Percentiles rank a stretch among this genome's conserved stretches.
These are phyloP conservation scores for Arabidopsis lyrata DNA, from an alignment of 441 rosid species.

Conservation along the genomic window DNA sequence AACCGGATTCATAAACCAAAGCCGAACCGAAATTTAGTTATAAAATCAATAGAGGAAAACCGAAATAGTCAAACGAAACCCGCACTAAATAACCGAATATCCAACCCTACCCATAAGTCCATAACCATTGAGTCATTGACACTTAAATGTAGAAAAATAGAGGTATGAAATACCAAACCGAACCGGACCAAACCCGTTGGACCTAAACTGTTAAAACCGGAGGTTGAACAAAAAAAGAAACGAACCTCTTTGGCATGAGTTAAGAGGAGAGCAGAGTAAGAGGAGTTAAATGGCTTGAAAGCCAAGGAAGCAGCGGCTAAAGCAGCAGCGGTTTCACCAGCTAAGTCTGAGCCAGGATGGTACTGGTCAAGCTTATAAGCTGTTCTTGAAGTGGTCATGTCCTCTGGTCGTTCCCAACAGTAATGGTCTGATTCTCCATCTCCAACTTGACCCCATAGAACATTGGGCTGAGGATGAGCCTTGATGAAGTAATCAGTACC, in stretches of 20 bases:
- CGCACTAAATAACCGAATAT: background rate
- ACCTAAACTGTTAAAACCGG: background rate
- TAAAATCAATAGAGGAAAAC: too few relatives aligned
- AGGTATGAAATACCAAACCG: background rate
- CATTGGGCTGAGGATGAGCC: constrained; percentile 73
- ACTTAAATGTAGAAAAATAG: too few relatives aligned
- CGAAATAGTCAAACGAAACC: background rate
- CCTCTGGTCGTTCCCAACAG: constrained; percentile 90
- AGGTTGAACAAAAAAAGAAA: background rate
- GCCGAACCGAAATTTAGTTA: background rate
- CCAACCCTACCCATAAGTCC: background rate
- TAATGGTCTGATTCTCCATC: constrained; percentile 88
- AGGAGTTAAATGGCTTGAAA: constrained; percentile 80
- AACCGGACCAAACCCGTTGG: background rate
- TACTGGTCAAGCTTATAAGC: constrained; percentile 72
- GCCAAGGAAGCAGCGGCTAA: constrained; percentile 83
- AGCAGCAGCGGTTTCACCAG: constrained; percentile 92
- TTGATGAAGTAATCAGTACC: constrained; percentile 85
- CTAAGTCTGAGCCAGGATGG: constrained; percentile 87
- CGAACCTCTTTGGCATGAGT: constrained; percentile 78
- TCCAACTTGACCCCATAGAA: constrained; percentile 92
- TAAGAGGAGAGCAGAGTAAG: constrained; percentile 76
- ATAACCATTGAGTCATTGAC: too few relatives aligned
- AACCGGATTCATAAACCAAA: background rate
- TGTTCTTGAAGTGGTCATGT: constrained; percentile 87